Percentiles rank a stretch among this genome's conserved stretches.
These are phyloP conservation scores for Syncephalis plumigaleata DNA, from an alignment of 371 early-diverging fungal species.

Conservation along the genomic window DNA sequence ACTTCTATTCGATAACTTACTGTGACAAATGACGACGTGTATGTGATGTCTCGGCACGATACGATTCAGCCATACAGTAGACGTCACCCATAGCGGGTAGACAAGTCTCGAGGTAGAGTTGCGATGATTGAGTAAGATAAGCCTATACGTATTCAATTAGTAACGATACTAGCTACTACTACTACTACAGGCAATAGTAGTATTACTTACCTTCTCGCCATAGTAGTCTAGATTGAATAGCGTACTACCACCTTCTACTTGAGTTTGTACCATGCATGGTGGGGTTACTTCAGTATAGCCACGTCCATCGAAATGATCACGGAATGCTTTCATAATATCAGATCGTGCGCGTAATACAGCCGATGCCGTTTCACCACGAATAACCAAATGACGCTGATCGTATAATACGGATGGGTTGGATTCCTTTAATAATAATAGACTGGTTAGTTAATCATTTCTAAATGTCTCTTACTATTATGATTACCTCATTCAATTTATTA, in stretches of 20 bases:
- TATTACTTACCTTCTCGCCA: slow-evolving; percentile 42
- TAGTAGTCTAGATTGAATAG: slow-evolving; percentile 97
- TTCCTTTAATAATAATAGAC: too few species aligned
- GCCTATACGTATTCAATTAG: slow-evolving; percentile 29
- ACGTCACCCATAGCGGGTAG: slow-evolving; percentile 93
- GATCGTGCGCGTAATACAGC: slow-evolving; percentile 85
- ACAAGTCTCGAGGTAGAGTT: slow-evolving; percentile 98
- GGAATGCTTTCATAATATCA: slow-evolving; percentile 78
- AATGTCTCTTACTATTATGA: slow-evolving; percentile 3
- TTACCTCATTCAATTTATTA: slow-evolving; percentile 64
- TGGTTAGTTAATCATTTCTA: neutral
- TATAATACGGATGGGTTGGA: slow-evolving; percentile 77
- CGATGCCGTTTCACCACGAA: slow-evolving; percentile 88
- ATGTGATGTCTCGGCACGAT: slow-evolving; percentile 98
- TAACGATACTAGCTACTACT: neutral
- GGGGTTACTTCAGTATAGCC: slow-evolving; percentile 93
- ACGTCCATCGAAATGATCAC: slow-evolving; percentile 78
- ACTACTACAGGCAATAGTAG: slow-evolving; percentile 6
- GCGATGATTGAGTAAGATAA: slow-evolving; percentile 98
- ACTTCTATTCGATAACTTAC: slow-evolving; percentile 6
- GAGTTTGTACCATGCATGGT: slow-evolving; percentile 99
- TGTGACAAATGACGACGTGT: slow-evolving; percentile 99
- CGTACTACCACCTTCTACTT: slow-evolving; percentile 99
- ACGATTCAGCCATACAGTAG: slow-evolving; percentile 96
- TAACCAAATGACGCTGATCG: slow-evolving; percentile 93